Percentiles rank a stretch among this genome's conserved stretches.
phyloP scores from a whole-genome alignment of 2,329 filamentous ascomycete genomes.

The Capronia americana region DNA sequence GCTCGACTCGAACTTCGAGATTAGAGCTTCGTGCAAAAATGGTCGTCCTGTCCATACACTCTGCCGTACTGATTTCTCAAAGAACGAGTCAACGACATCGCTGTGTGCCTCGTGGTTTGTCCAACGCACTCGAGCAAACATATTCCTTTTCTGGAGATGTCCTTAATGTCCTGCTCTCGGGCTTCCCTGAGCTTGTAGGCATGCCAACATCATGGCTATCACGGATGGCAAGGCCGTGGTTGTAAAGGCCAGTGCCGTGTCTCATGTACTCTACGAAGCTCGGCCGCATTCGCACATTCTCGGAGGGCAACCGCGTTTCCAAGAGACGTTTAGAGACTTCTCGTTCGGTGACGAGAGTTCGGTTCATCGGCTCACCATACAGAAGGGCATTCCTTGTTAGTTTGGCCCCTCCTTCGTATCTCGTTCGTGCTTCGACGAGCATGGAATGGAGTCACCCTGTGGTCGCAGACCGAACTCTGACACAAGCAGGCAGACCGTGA shows the following conservation, averaged over 20 bases:
- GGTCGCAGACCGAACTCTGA: background rate
- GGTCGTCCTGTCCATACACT: background rate
- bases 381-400: conserved; percentile 2
- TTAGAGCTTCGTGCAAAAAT: background rate
- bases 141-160: background rate
- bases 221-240: background rate
- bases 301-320: conserved; percentile 1
- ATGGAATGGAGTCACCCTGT: background rate
- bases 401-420: background rate
- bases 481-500: conserved; percentile 2
- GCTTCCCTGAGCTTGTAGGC: background rate
- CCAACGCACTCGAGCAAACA: background rate
- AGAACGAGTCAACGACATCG: background rate
- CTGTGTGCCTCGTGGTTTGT: background rate
- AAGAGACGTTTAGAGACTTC: conserved; percentile 6
- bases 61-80: background rate
- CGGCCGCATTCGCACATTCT: conserved; percentile 12
- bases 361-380: background rate
- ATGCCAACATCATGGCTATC: background rate
- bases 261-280: conserved; percentile 1
- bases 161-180: background rate
- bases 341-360: background rate
- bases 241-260: conserved; percentile 3
- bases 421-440: background rate
- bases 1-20: background rate